Evolutionary conservation across 2,329 filamentous ascomycete genomes (phyloP), one percentile per base, ranked within the genome.

Genomic region (Cryphonectria naterciae): DNA sequence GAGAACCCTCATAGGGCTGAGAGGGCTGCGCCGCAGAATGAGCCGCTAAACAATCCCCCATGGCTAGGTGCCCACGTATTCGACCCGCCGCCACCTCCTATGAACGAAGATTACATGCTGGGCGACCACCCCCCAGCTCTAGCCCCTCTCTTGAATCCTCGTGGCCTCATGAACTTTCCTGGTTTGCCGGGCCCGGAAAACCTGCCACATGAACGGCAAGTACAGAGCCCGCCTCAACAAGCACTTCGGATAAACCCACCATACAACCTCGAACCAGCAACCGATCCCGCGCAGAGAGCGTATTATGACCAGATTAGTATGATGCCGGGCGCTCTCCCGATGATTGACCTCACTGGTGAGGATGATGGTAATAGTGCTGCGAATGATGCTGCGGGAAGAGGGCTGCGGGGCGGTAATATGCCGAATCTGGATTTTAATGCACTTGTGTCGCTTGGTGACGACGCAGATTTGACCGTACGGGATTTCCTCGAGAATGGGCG

Each of bases 1-100:
- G 43, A 67, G 32, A 17, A 32, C 60, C 46, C 43, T 60, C 32
- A 65, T 41, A 72, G 70, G 39, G 32, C 8, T 65, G 28, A 6
- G 46, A 49, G 25, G 11, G 22, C 6, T 22, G n/a, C 67, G 62
- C 63, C 25, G 25, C 54, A 65, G 32, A 49, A 52, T 15, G 54
- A 58, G 28, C 62, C 67, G 35, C 35, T 69, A 19, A 64, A 67
- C 25, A 25, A 32, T 19, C 15, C 6, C 28, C 25, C 28, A 28
- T 58, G 54, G 54, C 1, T 17, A 35, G 54, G 4, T 17, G 15
- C 25, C 54, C 3, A 58, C 54, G 5, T 15, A 19, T 19, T 35
- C 13, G 28, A 4, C 25, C 3, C 28, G 52, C 52, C 52, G 13
- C 52, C 52, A 15, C 52, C 32, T 28, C 52, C 52, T 28, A 28